Conservation (phyloP, 2,329 filamentous ascomycete species). For the Nothophoma quercina region DNA sequence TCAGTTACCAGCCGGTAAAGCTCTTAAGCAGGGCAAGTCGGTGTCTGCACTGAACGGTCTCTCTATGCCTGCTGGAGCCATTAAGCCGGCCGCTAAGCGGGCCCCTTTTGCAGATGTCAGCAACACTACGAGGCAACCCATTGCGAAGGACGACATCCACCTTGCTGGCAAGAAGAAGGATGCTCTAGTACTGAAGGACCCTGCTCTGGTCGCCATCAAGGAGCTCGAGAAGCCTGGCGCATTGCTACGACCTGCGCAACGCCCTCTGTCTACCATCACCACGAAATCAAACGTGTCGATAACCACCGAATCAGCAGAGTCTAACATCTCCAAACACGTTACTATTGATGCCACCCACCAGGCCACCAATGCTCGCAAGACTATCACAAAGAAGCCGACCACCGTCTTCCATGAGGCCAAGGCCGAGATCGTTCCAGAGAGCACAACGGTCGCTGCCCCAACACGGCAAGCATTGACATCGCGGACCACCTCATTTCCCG, state of each 20-base stretch:
- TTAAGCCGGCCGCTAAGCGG: conserved; percentile 75
- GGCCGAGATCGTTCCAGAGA: conserved; percentile 27
- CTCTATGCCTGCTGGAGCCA: conserved; percentile 58
- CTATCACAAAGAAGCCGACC: conserved; percentile 60
- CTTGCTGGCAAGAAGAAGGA: conserved; percentile 53
- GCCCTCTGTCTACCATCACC: conserved; percentile 53
- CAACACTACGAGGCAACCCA: conserved; percentile 63
- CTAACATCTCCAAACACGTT: conserved; percentile 33
- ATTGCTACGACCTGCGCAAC: conserved; percentile 68
- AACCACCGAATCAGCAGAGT: conserved; percentile 24
- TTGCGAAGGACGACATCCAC: conserved; percentile 64
- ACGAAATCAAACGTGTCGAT: conserved; percentile 31
- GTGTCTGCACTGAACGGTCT: conserved; percentile 67
- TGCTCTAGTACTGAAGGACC: conserved; percentile 45
- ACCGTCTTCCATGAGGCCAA: conserved; percentile 62
- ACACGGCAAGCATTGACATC: conserved; percentile 33
- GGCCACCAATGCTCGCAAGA: conserved; percentile 54
- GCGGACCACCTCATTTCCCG: conserved; percentile 33
- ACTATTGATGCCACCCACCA: conserved; percentile 37
- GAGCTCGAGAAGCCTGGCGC: conserved; percentile 55
- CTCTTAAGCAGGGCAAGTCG: conserved; percentile 83
- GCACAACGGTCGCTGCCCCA: conserved; percentile 23
- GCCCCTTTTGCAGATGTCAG: conserved; percentile 84
- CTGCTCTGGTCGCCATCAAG: conserved; percentile 38
- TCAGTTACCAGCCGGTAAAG: conserved; percentile 51